A percentile compares a stretch with the other conserved stretches of the same genome.
Conservation (phyloP, 495 filamentous ascomycete species). For the Zalerion maritima region DNA sequence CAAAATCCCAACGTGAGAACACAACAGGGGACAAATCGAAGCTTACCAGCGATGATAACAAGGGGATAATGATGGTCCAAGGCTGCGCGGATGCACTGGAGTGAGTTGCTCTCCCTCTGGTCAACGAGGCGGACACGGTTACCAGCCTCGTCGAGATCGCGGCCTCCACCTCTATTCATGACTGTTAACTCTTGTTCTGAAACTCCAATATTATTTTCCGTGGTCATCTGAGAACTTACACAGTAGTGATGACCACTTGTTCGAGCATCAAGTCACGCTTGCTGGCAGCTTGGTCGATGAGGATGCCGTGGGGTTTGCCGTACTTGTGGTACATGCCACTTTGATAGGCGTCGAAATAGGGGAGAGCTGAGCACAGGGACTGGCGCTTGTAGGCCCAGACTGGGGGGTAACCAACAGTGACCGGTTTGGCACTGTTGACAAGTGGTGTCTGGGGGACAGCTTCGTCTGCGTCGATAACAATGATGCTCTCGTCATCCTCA, state of each 20-base stretch:
- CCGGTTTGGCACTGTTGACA: constrained; percentile 11
- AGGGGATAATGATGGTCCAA: constrained; percentile 26
- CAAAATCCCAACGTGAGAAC: neutral
- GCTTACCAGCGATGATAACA: constrained; percentile 45
- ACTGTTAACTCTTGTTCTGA: constrained; percentile 5
- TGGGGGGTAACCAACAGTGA: constrained; percentile 29
- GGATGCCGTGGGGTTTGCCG: constrained; percentile 36
- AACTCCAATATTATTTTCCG: neutral
- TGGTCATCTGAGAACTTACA: constrained; percentile 31
- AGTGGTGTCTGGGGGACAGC: too few relatives aligned
- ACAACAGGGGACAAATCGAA: neutral
- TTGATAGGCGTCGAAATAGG: constrained; percentile 51
- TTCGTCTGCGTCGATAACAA: too few relatives aligned
- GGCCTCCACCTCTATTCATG: constrained; percentile 42
- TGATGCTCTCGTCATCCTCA: too few relatives aligned
- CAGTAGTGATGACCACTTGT: constrained; percentile 50
- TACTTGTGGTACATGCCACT: constrained; percentile 38
- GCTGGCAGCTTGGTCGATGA: constrained; percentile 45
- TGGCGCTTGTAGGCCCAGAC: constrained; percentile 49
- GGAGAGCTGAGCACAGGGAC: constrained; percentile 49
- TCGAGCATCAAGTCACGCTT: constrained; percentile 43
- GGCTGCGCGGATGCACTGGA: constrained; percentile 23
- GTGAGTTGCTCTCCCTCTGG: constrained; percentile 22
- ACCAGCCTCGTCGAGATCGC: constrained; percentile 21
- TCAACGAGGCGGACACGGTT: constrained; percentile 28